Conservation (phyloP, 805 yeast genomes). For the Suhomyces sp. region DNA sequence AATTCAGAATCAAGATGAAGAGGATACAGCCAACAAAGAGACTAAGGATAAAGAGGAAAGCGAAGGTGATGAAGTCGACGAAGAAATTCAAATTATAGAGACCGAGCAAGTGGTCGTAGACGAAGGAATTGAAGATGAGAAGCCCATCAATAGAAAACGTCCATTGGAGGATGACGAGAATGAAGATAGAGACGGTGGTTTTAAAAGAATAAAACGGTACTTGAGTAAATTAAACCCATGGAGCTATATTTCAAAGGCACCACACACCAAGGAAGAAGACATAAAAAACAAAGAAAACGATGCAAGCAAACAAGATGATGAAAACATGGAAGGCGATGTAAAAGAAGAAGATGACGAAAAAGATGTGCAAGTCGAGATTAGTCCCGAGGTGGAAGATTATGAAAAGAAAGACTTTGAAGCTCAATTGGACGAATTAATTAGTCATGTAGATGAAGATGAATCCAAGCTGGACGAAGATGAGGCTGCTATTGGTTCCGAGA, state of each 20-base stretch:
- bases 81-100: background rate
- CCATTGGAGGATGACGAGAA: slow-evolving; percentile 1
- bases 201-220: slow-evolving; percentile 5
- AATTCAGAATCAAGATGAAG: background rate
- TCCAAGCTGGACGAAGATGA: background rate
- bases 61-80: background rate
- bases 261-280: background rate
- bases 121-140: background rate
- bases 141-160: slow-evolving; percentile 4
- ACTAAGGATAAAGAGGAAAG: background rate
- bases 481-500: background rate
- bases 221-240: slow-evolving; percentile 4
- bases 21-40: background rate
- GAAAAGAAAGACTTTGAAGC: background rate
- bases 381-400: background rate
- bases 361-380: background rate
- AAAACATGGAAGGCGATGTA: background rate
- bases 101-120: background rate
- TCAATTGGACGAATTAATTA: background rate
- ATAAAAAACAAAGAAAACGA: background rate
- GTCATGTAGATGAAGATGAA: background rate
- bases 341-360: background rate
- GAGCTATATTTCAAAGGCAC: background rate
- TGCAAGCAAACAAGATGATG: background rate
- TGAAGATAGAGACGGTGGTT: background rate